Base-by-base conservation (phyloP, 108 stramenopile genomes). In the Parietichytrium sp. region DNA sequence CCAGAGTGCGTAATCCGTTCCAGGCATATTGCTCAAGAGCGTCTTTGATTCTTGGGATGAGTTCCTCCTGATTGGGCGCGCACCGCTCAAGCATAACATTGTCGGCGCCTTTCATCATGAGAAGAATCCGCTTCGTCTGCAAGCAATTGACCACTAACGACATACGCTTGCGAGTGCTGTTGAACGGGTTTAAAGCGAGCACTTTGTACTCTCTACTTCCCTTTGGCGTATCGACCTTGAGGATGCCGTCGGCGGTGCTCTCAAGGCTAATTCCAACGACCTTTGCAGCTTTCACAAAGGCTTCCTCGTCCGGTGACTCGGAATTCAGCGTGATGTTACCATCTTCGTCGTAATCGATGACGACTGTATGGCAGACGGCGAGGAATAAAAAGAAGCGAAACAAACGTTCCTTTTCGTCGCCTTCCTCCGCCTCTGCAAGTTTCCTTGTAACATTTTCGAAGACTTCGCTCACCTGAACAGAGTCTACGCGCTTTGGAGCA, bases 1-100 rank as follows among this genome's bases (percentile, higher is more conserved):
- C 97, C 27, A 99, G 83, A 3, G 98, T 99, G 30, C 98, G 90
- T 31, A 99, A 84, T 16, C 98, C 98, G 81, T 94, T 93, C 51
- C 87, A 86, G 1, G 96, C 96, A 86, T 96, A 98, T 38, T 25
- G 30, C 49, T 45, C 53, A 3, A 91, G 81, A 38, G 86, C 81
- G 8, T 50, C 47, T 1, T 54, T 48, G 15, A 89, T 47, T n/a
- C 15, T 33, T 78, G n/a, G 25, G 23, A 72, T 42, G 42, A 45
- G 45, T 42, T 72, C 61, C n/a, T 72, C 61, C 20, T 72, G 61
- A 0, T 42, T 26, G 8, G 13, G 87, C 50, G 82, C 82, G 55
- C 23, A 81, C 51, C 47, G 81, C 51, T 83, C 81, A n/a, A 90
- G 53, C 33, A 91, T 80, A 18, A 83, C 80, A 38, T 78, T 84